Percentiles rank a stretch among this genome's conserved stretches.
Conservation (phyloP, 1,284 basidiomycete species). For the Ceratobasidium papillatum region DNA sequence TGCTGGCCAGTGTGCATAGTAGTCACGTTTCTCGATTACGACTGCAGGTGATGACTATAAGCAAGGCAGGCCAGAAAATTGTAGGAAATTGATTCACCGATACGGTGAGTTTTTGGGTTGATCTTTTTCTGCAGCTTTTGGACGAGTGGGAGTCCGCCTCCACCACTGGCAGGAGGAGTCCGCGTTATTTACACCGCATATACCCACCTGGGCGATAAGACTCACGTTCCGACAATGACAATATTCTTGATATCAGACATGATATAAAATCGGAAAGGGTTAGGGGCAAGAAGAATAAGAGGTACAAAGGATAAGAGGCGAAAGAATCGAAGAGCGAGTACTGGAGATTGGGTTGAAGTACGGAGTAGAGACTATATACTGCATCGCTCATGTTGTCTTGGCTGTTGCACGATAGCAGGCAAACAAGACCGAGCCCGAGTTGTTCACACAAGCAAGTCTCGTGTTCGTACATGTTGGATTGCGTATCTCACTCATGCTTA, state of each 20-base stretch:
- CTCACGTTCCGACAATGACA: slow-evolving; percentile 41
- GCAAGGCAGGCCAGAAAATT: neutral
- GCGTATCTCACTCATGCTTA: too few species aligned
- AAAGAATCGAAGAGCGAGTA: too few species aligned
- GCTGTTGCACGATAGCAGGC: too few species aligned
- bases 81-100: neutral
- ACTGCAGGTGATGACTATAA: slow-evolving; percentile 40
- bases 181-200: neutral
- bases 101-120: slow-evolving; percentile 2
- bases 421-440: too few species aligned
- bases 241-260: slow-evolving; percentile 41
- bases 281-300: neutral
- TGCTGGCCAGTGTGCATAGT: slow-evolving; percentile 31
- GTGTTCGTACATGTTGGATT: too few species aligned
- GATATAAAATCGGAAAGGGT: neutral
- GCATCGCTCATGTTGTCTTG: too few species aligned
- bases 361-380: too few species aligned
- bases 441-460: too few species aligned
- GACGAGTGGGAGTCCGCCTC: slow-evolving; percentile 10
- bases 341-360: too few species aligned
- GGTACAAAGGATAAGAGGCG: too few species aligned
- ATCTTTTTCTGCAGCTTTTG: neutral
- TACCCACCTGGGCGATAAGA: neutral
- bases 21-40: slow-evolving; percentile 26
- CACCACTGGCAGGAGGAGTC: neutral